phyloP scores from a whole-genome alignment of 495 filamentous ascomycete species.

The Podospora conica region DNA sequence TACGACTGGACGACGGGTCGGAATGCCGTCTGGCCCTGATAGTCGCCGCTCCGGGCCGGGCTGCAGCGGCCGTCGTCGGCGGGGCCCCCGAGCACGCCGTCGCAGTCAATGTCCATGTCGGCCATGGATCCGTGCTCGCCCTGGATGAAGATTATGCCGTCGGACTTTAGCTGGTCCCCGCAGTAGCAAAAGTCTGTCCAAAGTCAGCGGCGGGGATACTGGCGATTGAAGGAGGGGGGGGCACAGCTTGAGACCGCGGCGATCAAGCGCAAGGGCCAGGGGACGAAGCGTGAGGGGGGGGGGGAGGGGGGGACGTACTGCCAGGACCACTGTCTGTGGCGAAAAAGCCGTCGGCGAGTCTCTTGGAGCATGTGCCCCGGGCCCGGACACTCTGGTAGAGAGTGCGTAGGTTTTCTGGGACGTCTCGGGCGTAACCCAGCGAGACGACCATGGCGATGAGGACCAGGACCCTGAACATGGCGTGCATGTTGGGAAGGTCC shows the following conservation, averaged over 20 bases:
- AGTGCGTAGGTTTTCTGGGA: constrained; percentile 22
- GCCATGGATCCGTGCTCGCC: constrained; percentile 28
- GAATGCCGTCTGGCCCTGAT: constrained; percentile 52
- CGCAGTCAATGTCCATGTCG: constrained; percentile 66
- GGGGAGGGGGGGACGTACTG: constrained; percentile 18
- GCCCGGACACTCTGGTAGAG: constrained; percentile 32
- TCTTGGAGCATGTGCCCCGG: constrained; percentile 30
- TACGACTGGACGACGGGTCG: constrained; percentile 38
- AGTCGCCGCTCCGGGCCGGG: constrained; percentile 35
- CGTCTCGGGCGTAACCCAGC: background rate
- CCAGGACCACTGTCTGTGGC: constrained; percentile 26
- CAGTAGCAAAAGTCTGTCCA: constrained; percentile 32
- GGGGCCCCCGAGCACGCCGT: constrained; percentile 44
- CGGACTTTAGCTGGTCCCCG: constrained; percentile 28
- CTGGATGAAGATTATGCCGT: constrained; percentile 33
- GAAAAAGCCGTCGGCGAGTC: constrained; percentile 34
- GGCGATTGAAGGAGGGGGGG: background rate
- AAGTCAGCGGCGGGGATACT: no score
- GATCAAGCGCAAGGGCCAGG: no score
- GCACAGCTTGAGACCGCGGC: no score
- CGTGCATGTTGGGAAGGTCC: background rate
- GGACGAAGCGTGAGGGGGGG: no score
- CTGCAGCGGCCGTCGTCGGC: constrained; percentile 45
- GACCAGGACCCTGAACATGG: background rate
- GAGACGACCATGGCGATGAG: background rate